Conservation (phyloP, 768 basidiomycete species). For the Fomitopsis pulvina region DNA sequence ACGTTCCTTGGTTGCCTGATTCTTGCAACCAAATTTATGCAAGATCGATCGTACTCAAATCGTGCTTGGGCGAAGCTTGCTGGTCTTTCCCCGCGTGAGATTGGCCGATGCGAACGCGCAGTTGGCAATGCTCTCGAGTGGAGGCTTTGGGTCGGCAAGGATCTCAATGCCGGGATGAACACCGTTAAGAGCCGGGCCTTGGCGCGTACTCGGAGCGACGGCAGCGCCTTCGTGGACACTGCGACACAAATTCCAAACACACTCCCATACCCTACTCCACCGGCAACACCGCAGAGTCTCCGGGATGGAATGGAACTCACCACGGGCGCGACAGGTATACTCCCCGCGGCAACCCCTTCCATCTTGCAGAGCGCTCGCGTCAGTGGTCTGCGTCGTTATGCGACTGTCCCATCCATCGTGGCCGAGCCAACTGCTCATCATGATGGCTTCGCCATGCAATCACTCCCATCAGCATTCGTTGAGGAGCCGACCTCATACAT, state of each 20-base stretch:
- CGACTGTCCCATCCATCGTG: constrained; percentile 1
- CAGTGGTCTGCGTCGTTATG: neutral
- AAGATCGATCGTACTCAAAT: constrained; percentile 92
- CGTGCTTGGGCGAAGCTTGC: constrained; percentile 92
- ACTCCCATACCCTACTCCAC: neutral
- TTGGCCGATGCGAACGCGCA: constrained; percentile 83
- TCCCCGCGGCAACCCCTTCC: too few relatives aligned
- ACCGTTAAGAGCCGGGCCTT: constrained; percentile 7
- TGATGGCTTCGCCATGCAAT: neutral
- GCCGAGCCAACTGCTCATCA: neutral
- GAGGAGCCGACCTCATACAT: neutral
- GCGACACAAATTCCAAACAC: neutral
- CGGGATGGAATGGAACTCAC: neutral
- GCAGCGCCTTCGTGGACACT: constrained; percentile 1
- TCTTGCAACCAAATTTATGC: constrained; percentile 86
- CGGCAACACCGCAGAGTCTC: neutral
- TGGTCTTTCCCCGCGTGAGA: constrained; percentile 80
- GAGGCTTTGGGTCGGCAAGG: constrained; percentile 91
- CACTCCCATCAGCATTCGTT: neutral
- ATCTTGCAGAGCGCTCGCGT: neutral
- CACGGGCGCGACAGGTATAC: too few relatives aligned
- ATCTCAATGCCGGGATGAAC: constrained; percentile 20
- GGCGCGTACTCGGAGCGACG: constrained; percentile 18
- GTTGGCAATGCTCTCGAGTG: constrained; percentile 83
- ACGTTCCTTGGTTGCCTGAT: constrained; percentile 87